Base-by-base conservation (phyloP, 257 asterid species). In the Solanum pimpinellifolium region DNA sequence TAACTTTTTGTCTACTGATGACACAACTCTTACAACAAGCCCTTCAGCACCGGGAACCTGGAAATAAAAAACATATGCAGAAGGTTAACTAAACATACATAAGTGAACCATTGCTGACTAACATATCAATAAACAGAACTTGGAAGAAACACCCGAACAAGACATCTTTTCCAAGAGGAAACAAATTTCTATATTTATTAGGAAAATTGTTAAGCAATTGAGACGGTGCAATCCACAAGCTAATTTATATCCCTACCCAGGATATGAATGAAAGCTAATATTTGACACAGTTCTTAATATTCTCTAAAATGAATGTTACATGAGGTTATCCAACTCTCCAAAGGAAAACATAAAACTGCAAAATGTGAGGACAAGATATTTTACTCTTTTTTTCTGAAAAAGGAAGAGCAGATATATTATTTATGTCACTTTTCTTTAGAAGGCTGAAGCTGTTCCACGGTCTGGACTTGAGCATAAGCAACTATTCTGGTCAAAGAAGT, bases 11-110 rank as follows among this genome's bases (percentile, higher is more conserved):
- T 97, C 99, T 89, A 97, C 99, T 72, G 99, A 97, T 78, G 99
- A 97, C 41, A 97, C 99, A 86, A 97, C 98, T 91, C 99, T 90
- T 11, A 97, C 94, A 85, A 97, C 99, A 88, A 97, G 99, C 83
- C 96, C 96, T 70, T 97, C 99, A 82, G 99, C 99, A 88, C 96
- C 99, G 15, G 97, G 96, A 88, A 97, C 95, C 99, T 97, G 93
- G 56, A 44, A 89, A 33, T 47, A 20, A 31, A 20, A 52, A 49
- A 49, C 68, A 49, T 31, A 47, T 5, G 20, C 68, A 80, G 29
- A 47, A 49, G 46, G 60, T 76, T n/a, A n/a, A n/a, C 37, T 49
- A 29, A 11, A 80, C n/a, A 80, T 16, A 29, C 42, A 46, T 47
- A 80, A 47, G 84, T 80, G 65, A 46, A 47, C 31, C 31, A 47